Conservation (phyloP, 2,329 filamentous ascomycete genomes). For the Colletotrichum sojae region DNA sequence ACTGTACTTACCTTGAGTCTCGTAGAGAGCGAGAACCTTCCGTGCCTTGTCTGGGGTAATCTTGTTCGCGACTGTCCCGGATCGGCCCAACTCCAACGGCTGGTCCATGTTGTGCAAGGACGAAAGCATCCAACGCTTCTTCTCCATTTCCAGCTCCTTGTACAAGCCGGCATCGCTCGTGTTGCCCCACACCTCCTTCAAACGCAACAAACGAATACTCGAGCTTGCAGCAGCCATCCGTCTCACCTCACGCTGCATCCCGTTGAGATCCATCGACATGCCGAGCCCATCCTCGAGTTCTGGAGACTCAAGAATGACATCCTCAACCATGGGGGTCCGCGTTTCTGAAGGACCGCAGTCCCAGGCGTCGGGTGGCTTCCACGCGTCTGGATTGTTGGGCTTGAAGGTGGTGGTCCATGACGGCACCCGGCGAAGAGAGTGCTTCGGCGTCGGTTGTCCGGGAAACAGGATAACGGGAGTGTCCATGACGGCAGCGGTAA, state of each 20-base stretch:
- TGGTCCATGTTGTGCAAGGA: constrained; percentile 65
- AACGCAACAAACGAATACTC: constrained; percentile 66
- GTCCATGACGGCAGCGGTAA: constrained; percentile 19
- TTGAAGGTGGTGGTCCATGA: constrained; percentile 46
- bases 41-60: constrained; percentile 43
- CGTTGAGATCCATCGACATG: constrained; percentile 45
- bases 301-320: constrained; percentile 41
- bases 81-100: constrained; percentile 42
- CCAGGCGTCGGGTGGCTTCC: constrained; percentile 63
- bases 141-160: constrained; percentile 66
- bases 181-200: constrained; percentile 66
- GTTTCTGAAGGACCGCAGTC: constrained; percentile 50
- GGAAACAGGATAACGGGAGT: constrained; percentile 40
- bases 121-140: constrained; percentile 74
- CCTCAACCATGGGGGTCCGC: constrained; percentile 41
- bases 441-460: constrained; percentile 21
- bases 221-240: constrained; percentile 68
- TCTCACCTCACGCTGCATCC: constrained; percentile 66
- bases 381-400: constrained; percentile 57
- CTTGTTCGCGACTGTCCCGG: constrained; percentile 30
- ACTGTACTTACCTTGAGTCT: constrained; percentile 61
- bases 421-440: constrained; percentile 29
- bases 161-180: constrained; percentile 63
- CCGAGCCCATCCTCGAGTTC: constrained; percentile 44
- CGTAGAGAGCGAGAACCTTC: constrained; percentile 65